Evolutionary conservation across 2,329 filamentous ascomycete genomes (phyloP).

Genomic region (Aspergillus fumigatus): DNA sequence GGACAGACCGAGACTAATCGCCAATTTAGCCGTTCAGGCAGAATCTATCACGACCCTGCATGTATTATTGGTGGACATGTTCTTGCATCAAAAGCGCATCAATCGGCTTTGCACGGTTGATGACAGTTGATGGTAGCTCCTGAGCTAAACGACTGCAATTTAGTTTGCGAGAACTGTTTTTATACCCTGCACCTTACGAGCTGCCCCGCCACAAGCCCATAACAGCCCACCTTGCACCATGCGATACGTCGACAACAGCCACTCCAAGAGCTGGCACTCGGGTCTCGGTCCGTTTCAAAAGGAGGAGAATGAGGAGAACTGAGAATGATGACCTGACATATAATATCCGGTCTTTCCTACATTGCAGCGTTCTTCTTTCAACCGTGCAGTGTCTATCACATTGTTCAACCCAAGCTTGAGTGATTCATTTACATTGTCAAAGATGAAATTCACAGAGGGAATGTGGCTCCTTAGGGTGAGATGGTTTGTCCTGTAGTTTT

Average conservation of each 20-base stretch:
- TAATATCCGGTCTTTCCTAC: background rate
- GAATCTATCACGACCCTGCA: background rate
- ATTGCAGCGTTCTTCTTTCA: background rate
- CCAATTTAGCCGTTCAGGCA: constrained; percentile 7
- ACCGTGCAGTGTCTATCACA: background rate
- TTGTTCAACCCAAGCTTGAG: background rate
- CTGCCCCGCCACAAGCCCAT: background rate
- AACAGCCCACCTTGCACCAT: background rate
- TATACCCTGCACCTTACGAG: too few species aligned
- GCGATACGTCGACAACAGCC: background rate
- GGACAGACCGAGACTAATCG: background rate
- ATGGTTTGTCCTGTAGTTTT: background rate
- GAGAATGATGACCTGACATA: background rate
- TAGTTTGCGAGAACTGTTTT: background rate
- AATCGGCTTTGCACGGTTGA: background rate
- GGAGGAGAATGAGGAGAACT: background rate
- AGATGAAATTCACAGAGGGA: constrained; percentile 41
- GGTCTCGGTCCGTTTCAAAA: background rate
- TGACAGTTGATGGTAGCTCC: background rate
- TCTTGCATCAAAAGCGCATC: background rate
- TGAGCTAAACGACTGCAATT: background rate
- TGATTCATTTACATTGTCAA: background rate
- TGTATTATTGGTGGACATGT: background rate
- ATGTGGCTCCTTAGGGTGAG: constrained; percentile 36
- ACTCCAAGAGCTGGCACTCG: background rate